phyloP scores from a whole-genome alignment of 768 basidiomycete species.

The Leccinum pellstonianum region DNA sequence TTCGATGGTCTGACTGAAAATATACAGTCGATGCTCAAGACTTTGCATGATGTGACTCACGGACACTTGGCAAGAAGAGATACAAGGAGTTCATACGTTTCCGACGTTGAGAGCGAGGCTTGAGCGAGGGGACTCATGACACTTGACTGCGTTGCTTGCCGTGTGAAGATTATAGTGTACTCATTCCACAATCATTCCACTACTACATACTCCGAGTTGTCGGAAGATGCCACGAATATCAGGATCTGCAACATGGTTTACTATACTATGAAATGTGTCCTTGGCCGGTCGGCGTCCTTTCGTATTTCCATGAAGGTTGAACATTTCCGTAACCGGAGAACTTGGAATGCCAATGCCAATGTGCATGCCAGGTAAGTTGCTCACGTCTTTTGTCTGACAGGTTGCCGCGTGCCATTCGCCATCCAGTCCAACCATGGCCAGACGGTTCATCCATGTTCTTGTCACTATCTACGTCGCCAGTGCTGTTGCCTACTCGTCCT shows the following conservation, averaged over 20 bases:
- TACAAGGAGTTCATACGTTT: conserved; percentile 23
- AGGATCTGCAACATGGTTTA: background rate
- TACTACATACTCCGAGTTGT: background rate
- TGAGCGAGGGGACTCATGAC: conserved; percentile 3
- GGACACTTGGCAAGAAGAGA: conserved; percentile 25
- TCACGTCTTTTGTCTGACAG: background rate
- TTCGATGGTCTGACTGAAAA: conserved; percentile 46
- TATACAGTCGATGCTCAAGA: background rate
- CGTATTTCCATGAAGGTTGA: background rate
- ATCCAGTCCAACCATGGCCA: conserved; percentile 10
- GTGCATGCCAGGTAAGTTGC: background rate
- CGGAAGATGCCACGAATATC: background rate
- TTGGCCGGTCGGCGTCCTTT: background rate
- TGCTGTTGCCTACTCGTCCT: conserved; percentile 34
- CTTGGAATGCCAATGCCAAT: conserved; percentile 15
- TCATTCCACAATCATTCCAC: background rate
- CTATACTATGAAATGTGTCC: background rate
- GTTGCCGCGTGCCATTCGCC: background rate
- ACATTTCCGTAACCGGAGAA: conserved; percentile 1
- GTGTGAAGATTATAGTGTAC: background rate
- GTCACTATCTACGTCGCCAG: conserved; percentile 23
- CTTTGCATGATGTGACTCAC: conserved; percentile 19
- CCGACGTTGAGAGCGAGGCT: background rate
- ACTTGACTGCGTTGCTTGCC: background rate
- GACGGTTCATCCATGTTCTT: conserved; percentile 16